Conservation (phyloP, 768 basidiomycete genomes). For the Glaciozyma antarctica region DNA sequence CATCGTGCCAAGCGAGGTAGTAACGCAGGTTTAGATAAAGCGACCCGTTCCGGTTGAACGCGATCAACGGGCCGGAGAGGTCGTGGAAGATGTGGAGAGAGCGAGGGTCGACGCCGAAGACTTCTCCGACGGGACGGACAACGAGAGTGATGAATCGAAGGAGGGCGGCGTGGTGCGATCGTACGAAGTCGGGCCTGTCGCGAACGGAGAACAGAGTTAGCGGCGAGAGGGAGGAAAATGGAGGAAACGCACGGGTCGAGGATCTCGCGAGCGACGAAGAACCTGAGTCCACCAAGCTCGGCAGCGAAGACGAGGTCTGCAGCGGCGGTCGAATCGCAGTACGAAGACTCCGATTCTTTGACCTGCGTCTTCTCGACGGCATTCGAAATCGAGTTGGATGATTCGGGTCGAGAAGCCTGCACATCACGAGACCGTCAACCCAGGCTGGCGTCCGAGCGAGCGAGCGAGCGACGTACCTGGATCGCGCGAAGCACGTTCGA, state of each 20-base stretch:
- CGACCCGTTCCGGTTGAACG: slow-evolving; percentile 82
- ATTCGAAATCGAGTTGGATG: slow-evolving; percentile 37
- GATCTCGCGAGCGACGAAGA: slow-evolving; percentile 22
- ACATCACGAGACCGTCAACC: slow-evolving; percentile 7
- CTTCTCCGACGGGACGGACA: slow-evolving; percentile 53
- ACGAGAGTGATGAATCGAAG: slow-evolving; percentile 58
- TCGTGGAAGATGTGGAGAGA: slow-evolving; percentile 67
- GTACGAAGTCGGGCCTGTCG: slow-evolving; percentile 34
- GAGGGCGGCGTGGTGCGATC: slow-evolving; percentile 42
- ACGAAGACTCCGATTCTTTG: slow-evolving; percentile 38
- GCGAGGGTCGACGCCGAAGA: slow-evolving; percentile 64
- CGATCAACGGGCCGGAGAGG: slow-evolving; percentile 48
- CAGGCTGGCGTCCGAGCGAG: no score
- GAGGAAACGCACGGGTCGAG: slow-evolving; percentile 7
- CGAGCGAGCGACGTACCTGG: slow-evolving; percentile 24
- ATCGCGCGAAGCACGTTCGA: slow-evolving; percentile 32
- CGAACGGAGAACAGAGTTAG: neutral
- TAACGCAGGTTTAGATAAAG: slow-evolving; percentile 82
- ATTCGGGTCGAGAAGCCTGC: slow-evolving; percentile 40
- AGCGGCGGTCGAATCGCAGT: slow-evolving; percentile 32
- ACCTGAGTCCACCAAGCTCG: slow-evolving; percentile 29
- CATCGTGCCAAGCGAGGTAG: slow-evolving; percentile 46
- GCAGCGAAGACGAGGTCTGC: slow-evolving; percentile 26
- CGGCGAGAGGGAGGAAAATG: neutral
- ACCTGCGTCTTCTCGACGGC: slow-evolving; percentile 38